Evolutionary conservation across 2,329 filamentous ascomycete genomes (phyloP).

Genomic region (Aspergillus proliferans): DNA sequence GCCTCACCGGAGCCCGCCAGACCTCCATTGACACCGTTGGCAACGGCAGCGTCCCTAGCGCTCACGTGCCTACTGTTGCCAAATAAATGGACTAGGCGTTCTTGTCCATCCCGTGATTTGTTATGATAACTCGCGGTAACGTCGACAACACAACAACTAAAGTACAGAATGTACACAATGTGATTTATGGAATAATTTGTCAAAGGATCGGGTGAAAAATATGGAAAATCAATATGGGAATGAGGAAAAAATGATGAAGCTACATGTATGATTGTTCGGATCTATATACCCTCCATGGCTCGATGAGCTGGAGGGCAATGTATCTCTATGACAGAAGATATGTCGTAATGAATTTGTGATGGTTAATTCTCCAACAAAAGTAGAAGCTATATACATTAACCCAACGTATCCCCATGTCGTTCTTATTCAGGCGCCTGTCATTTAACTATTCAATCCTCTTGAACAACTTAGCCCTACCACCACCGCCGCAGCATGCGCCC

Average conservation of each 20-base stretch:
- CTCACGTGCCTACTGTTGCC: conserved; percentile 20
- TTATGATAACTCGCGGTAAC: neutral
- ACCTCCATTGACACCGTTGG: conserved; percentile 34
- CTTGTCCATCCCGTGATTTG: neutral
- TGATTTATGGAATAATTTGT: neutral
- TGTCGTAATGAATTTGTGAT: conserved; percentile 14
- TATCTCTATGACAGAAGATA: conserved; percentile 9
- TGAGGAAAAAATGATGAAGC: neutral
- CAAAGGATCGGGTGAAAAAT: neutral
- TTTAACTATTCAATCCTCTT: conserved; percentile 18
- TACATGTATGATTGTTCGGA: conserved; percentile 15
- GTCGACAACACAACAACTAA: neutral
- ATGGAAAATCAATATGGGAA: neutral
- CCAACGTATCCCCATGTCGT: no score
- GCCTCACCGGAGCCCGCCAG: conserved; percentile 59
- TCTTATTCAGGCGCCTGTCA: neutral
- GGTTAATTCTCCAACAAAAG: neutral
- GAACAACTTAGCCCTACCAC: conserved; percentile 26
- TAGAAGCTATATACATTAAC: neutral
- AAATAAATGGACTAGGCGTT: conserved; percentile 11
- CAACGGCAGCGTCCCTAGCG: conserved; percentile 30
- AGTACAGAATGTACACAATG: neutral
- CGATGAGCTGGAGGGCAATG: conserved; percentile 4
- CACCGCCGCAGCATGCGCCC: conserved; percentile 15
- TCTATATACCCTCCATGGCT: conserved; percentile 8